Base-by-base conservation (phyloP, 2,329 filamentous ascomycete species). In the Cladophialophora carrionii region DNA sequence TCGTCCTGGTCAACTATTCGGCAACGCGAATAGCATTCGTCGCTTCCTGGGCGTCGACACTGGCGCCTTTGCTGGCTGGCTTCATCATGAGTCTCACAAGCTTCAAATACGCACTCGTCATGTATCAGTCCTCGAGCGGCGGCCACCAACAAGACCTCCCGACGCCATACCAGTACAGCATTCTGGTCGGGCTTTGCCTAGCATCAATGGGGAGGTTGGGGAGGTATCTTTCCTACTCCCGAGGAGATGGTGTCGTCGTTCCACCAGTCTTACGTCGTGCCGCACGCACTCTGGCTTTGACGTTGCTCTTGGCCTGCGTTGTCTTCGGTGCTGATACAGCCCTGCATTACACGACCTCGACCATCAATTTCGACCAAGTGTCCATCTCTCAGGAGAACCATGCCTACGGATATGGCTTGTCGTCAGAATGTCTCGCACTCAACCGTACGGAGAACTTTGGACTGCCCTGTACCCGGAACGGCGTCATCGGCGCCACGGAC, bases 1-100 rank as follows among this genome's bases (percentile, higher is more conserved):
- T 68, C n/a, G 62, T 71, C 6, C 63, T 70, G 24, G 70, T 71
- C 53, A 64, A 71, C 52, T 71, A 70, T 41, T 70, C 70, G 26
- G 70, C 70, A 10, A 71, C 69, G 14, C 61, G 67, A 46, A 67
- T 72, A 14, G 69, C 66, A 6, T 72, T 72, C 56, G 65, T 69
- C 14, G 69, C 70, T 2, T 67, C 63, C 2, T 71, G 66, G 61
- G 58, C 66, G 10, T 71, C 69, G n/a, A 71, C 70, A 14, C 51
- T 72, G 6, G 70, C 70, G 9, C 70, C 70, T 34, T 54, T 72
- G 8, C 58, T 72, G 22, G 65, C 67, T 12, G 61, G 63, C 46
- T 72, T 68, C 53, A 62, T 72, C 55, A 71, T 72, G 70, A 64
- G 48, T 43, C 55, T 71, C 41, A 51, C 58, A 29, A 64, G 63